Evolutionary conservation across 352 stramenopile genomes (phyloP), one percentile per base, ranked within the genome.

Genomic region (Pythium myriotylum): DNA sequence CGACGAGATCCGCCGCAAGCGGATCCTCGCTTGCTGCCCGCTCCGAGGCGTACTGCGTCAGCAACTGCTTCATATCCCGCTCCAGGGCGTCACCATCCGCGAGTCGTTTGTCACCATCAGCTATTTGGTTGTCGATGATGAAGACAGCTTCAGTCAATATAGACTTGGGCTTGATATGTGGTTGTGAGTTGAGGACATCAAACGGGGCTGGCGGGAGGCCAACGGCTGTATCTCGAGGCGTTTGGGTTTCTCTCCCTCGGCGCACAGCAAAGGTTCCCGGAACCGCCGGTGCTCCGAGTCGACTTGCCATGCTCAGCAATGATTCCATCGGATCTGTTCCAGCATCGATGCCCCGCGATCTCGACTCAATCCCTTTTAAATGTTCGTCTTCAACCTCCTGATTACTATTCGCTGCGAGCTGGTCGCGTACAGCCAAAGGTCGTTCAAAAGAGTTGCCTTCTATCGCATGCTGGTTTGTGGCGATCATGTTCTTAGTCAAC

Each of bases 271-370:
- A 17, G 5, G 17, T 58, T 13, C 59, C 53, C 9, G 41, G 61
- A 4, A 39, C 19, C 47, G 17, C 23, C 0, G 35, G 8, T 1
- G 26, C 20, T 27, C 37, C 26, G 22, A 20, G 13, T 26, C 12
- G 2, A 9, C 62, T 48, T 24, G 52, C 59, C 12, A 54, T 40
- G 7, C 62, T 60, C 49, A 84, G 72, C n/a, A 85, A 53, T 19
- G 76, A 76, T n/a, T 88, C 78, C 3, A 88, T 41, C 1, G 78
- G 76, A 52, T 90, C 74, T 7, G 77, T 89, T 9, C 80, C 74
- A 29, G 74, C 68, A 35, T 88, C 76, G 2, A 84, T 67, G 20
- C 63, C 59, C 26, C 60, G 35, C 10, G 47, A 45, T 24, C 10
- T 35, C 9, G 20, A 29, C 29, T 57, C 61, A 6, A 12, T 10